Evolutionary conservation across 2,329 filamentous ascomycete species (phyloP).

Genomic region (Alternaria dauci): DNA sequence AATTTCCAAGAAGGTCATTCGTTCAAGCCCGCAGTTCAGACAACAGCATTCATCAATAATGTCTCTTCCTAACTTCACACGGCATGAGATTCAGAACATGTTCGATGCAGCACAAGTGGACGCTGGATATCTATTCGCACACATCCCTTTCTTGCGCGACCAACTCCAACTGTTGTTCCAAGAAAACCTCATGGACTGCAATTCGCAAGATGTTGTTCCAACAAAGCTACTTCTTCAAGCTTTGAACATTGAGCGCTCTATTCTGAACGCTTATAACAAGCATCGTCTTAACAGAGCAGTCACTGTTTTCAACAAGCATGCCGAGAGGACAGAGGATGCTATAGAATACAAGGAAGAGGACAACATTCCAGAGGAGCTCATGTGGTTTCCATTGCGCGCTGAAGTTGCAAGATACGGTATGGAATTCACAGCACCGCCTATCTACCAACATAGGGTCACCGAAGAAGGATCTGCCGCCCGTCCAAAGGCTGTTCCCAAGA

Average conservation of each 20-base stretch:
- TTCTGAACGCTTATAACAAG: conserved; percentile 24
- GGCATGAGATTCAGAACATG: conserved; percentile 10
- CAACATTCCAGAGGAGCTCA: conserved; percentile 14
- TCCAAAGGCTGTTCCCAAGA: not conserved
- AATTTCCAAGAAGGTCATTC: not conserved
- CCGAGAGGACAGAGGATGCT: not conserved
- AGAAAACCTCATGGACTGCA: conserved; percentile 9
- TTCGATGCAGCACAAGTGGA: conserved; percentile 9
- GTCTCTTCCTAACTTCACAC: not conserved
- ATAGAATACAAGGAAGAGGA: conserved; percentile 13
- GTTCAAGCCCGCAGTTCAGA: not conserved
- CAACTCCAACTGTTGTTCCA: conserved; percentile 4
- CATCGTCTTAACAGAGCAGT: conserved; percentile 19
- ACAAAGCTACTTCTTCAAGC: conserved; percentile 9
- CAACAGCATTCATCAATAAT: not conserved
- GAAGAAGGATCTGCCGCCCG: not conserved
- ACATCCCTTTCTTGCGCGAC: conserved; percentile 5
- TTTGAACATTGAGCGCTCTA: conserved; percentile 6
- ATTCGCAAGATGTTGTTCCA: not conserved
- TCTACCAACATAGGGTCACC: conserved; percentile 12
- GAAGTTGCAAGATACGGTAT: conserved; percentile 5
- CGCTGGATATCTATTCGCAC: conserved; percentile 4
- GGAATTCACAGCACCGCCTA: not conserved
- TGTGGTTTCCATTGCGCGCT: conserved; percentile 18
- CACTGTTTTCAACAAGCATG: conserved; percentile 1